Evolutionary conservation across 2,329 filamentous ascomycete species (phyloP).

Genomic region (Ascocoryne sarcoides): DNA sequence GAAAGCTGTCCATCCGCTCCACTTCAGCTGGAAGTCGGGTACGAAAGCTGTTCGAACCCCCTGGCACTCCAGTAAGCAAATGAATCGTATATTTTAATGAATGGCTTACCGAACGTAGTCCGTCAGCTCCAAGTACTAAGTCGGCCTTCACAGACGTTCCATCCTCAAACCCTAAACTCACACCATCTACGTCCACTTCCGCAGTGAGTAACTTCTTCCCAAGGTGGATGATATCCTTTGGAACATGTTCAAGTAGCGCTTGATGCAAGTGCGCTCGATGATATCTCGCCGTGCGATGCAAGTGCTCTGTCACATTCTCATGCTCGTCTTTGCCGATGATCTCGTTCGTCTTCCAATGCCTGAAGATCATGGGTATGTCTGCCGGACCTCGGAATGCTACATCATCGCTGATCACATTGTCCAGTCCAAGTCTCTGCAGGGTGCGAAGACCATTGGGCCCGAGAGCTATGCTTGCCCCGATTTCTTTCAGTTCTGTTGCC

Average conservation of each 20-base stretch:
- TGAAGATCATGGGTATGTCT: conserved; percentile 28
- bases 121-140: conserved; percentile 30
- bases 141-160: conserved; percentile 24
- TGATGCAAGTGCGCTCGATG: conserved; percentile 31
- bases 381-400: conserved; percentile 27
- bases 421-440: conserved; percentile 29
- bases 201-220: conserved; percentile 21
- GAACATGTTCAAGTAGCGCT: conserved; percentile 27
- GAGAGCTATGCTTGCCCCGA: conserved; percentile 32
- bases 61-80: conserved; percentile 3
- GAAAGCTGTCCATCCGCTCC: conserved; percentile 32
- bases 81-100: background rate
- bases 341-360: conserved; percentile 32
- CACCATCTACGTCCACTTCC: conserved; percentile 5
- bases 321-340: conserved; percentile 28
- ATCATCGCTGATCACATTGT: conserved; percentile 27
- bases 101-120: conserved; percentile 29
- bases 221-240: conserved; percentile 27
- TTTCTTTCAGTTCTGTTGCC: conserved; percentile 29
- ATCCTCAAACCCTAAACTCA: conserved; percentile 27
- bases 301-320: conserved; percentile 24
- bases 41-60: conserved; percentile 22
- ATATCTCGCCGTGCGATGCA: conserved; percentile 30
- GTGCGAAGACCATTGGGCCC: conserved; percentile 32
- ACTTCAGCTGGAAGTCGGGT: conserved; percentile 26